Evolutionary conservation across 2,329 filamentous ascomycete species (phyloP).

Genomic region (Keithomyces neogunnii): DNA sequence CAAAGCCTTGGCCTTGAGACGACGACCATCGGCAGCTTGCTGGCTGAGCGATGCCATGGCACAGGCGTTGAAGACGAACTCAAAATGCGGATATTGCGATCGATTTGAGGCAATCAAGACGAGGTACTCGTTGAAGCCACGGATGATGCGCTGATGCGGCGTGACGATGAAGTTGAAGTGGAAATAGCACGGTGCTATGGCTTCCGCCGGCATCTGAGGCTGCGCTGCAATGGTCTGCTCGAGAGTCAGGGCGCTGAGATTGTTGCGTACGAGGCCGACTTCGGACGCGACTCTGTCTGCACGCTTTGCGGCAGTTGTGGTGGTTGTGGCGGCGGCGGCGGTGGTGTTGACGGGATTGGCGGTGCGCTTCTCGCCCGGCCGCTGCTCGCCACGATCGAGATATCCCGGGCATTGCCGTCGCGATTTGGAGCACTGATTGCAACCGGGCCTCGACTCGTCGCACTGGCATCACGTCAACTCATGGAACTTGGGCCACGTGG

Average conservation of each 20-base stretch:
- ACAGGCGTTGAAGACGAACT: not conserved
- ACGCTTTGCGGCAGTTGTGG: not conserved
- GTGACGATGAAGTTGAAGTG: not conserved
- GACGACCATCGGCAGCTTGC: not conserved
- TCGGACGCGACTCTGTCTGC: not conserved
- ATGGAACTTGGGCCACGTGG: not conserved
- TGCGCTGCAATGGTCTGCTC: not conserved
- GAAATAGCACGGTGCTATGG: not conserved
- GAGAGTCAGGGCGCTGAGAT: not conserved
- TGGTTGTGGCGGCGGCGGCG: no score
- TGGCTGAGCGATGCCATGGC: not conserved
- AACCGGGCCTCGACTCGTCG: not conserved
- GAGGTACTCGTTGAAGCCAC: not conserved
- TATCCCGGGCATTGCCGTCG: constrained; percentile 1
- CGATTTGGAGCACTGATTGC: not conserved
- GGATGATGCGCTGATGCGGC: not conserved
- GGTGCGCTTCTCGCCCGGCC: not conserved
- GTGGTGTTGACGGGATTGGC: not conserved
- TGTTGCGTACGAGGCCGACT: not conserved
- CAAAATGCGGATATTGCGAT: not conserved
- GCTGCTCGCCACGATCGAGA: not conserved
- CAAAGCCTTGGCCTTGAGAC: not conserved
- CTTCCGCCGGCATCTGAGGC: not conserved
- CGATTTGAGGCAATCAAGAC: not conserved
- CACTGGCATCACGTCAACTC: not conserved